Evolutionary conservation across 179 eudicot genomes (phyloP).

Genomic region (Silene vulgaris): DNA sequence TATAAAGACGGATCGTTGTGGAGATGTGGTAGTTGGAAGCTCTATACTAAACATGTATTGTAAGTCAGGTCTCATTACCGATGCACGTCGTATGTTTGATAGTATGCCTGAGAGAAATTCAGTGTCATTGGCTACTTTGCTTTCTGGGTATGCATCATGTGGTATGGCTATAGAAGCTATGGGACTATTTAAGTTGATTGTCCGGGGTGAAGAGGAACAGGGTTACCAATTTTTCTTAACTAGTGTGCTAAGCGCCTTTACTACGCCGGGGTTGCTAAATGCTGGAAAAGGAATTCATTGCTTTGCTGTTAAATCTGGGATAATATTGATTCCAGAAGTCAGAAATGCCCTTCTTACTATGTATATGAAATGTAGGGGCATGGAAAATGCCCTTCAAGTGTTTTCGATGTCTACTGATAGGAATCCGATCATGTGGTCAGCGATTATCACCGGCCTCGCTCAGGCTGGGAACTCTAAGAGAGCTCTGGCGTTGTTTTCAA

Average conservation of each 20-base stretch:
- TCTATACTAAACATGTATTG: slow-evolving; percentile 61
- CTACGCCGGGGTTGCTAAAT: slow-evolving; percentile 28
- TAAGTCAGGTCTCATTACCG: slow-evolving; percentile 39
- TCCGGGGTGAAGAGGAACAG: slow-evolving; percentile 30
- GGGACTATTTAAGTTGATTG: slow-evolving; percentile 38
- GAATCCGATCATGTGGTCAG: slow-evolving; percentile 57
- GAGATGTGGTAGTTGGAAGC: slow-evolving; percentile 52
- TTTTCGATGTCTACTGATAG: slow-evolving; percentile 35
- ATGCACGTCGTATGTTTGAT: slow-evolving; percentile 48
- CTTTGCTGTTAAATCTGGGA: slow-evolving; percentile 41
- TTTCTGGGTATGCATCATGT: slow-evolving; percentile 55
- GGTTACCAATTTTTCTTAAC: slow-evolving; percentile 52
- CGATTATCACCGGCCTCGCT: slow-evolving; percentile 61
- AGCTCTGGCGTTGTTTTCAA: slow-evolving; percentile 36
- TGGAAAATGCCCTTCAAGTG: slow-evolving; percentile 37
- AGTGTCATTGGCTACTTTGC: slow-evolving; percentile 63
- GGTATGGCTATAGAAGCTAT: slow-evolving; percentile 40
- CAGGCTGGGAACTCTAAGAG: slow-evolving; percentile 34
- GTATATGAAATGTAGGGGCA: slow-evolving; percentile 65
- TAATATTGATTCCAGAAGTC: slow-evolving; percentile 34
- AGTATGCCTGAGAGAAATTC: slow-evolving; percentile 52
- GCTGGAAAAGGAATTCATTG: slow-evolving; percentile 53
- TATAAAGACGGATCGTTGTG: slow-evolving; percentile 32
- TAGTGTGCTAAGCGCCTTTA: slow-evolving; percentile 51
- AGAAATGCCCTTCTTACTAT: slow-evolving; percentile 70